These are phyloP conservation scores for Exutisphaerella laricina DNA, from an alignment of 2,329 filamentous ascomycete species.

Conservation along the genomic window DNA sequence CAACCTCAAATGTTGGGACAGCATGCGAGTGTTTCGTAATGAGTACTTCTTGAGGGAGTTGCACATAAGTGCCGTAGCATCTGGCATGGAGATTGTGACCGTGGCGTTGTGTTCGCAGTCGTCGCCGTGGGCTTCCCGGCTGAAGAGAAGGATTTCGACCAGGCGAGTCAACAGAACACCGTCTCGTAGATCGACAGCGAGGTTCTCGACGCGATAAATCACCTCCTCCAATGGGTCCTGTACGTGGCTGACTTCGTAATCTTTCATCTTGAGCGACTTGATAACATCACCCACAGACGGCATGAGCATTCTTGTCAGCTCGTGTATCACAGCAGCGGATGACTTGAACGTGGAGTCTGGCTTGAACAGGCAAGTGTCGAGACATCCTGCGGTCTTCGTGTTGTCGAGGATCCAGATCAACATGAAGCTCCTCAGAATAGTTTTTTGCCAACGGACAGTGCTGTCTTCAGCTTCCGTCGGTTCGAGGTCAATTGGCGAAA, in stretches of 20 bases:
- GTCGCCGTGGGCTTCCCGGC: too few relatives aligned
- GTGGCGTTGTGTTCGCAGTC: not conserved
- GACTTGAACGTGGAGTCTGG: slow-evolving; percentile 51
- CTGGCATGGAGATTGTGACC: slow-evolving; percentile 43
- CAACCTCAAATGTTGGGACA: slow-evolving; percentile 55
- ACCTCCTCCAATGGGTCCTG: slow-evolving; percentile 57
- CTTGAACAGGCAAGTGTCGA: slow-evolving; percentile 47
- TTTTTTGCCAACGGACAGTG: slow-evolving; percentile 46
- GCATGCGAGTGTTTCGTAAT: slow-evolving; percentile 33
- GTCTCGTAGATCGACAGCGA: slow-evolving; percentile 58
- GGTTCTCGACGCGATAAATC: slow-evolving; percentile 52
- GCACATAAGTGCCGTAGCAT: slow-evolving; percentile 41
- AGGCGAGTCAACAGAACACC: slow-evolving; percentile 56
- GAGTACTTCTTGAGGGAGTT: slow-evolving; percentile 25
- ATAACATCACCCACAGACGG: slow-evolving; percentile 55
- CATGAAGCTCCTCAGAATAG: slow-evolving; percentile 54
- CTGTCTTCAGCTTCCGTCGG: slow-evolving; percentile 3
- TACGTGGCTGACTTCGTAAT: slow-evolving; percentile 50
- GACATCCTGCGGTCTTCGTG: slow-evolving; percentile 38
- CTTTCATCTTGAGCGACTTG: slow-evolving; percentile 51
- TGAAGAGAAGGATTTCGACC: slow-evolving; percentile 50
- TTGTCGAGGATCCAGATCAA: slow-evolving; percentile 56
- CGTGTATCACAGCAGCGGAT: slow-evolving; percentile 49
- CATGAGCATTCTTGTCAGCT: slow-evolving; percentile 49
- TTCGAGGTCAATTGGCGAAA: slow-evolving; percentile 54